Base-by-base conservation (phyloP, 169 alveolate genomes). In the Plasmodium vivax region DNA sequence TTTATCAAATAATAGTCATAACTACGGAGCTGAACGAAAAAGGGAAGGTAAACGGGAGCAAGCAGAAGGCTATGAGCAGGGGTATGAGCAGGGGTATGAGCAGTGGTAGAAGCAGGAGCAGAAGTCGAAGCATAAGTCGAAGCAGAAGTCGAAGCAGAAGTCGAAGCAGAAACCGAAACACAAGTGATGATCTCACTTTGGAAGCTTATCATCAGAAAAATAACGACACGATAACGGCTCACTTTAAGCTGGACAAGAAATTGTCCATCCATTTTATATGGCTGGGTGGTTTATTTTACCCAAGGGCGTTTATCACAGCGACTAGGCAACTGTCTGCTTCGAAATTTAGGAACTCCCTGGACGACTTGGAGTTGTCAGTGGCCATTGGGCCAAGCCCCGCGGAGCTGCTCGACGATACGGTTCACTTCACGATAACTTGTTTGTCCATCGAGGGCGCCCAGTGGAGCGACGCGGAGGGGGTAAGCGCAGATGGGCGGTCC, bases 291-390 rank as follows among this genome's bases (percentile, higher is more conserved):
- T 79, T 97, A 27, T 93, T 97, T 51, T 98, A 96, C 96, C 99
- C 99, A 16, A 98, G 98, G 92, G 99, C 99, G 1, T 97, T 96
- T 94, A 81, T 98, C 56, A 97, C 98, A 32, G 99, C 99, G 14
- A 97, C 98, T 4, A 95, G 98, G 94, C 98, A 98, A 90, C 80
- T 96, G 87, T 97, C 96, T 23, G 98, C 98, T 32, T 84, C 97
- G 80, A 96, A 96, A 58, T 87, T 96, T 83, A 92, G 83, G 82
- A 96, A 97, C 95, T 95, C 98, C 19, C 85, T 98, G 23, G 98
- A 98, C 93, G 99, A 97, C 81, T 91, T 98, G 36, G 97, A 96
- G 16, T 85, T 97, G 45, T 82, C 96, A 87, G 90, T 96, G 47
- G 94, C 95, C 58, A 83, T 97, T 56, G 96, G 92, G 16, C 85